phyloP scores from a whole-genome alignment of 805 yeast species.

The Suhomyces sp. region DNA sequence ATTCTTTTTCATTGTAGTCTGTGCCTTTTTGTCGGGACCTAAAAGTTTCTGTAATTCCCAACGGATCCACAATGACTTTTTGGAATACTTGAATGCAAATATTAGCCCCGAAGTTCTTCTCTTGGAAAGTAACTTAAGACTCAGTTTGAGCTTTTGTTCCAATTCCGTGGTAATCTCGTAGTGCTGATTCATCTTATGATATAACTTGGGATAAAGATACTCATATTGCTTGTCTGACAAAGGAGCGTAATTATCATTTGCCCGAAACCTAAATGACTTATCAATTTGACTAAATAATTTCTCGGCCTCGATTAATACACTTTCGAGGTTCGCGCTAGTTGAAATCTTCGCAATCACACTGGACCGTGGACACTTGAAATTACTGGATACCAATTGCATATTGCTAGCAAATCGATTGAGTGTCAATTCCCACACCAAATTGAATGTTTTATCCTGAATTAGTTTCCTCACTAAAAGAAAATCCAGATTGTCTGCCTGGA shows the following conservation, averaged over 20 bases:
- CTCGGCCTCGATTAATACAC: slow-evolving; percentile 21
- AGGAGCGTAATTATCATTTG: not conserved
- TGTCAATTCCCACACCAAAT: slow-evolving; percentile 14
- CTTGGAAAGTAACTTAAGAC: slow-evolving; percentile 11
- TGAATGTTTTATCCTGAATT: not conserved
- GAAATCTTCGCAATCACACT: slow-evolving; percentile 7
- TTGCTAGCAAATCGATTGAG: slow-evolving; percentile 14
- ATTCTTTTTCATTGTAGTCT: slow-evolving; percentile 5
- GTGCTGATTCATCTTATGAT: slow-evolving; percentile 7
- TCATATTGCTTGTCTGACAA: slow-evolving; percentile 17
- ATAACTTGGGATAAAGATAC: slow-evolving; percentile 12
- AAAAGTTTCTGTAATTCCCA: slow-evolving; percentile 32
- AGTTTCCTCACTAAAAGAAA: not conserved
- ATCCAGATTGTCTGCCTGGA: not conserved
- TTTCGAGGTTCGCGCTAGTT: slow-evolving; percentile 12
- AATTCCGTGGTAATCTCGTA: slow-evolving; percentile 9
- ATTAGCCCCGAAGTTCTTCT: slow-evolving; percentile 23
- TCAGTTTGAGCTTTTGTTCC: slow-evolving; percentile 9
- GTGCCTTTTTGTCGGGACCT: slow-evolving; percentile 22
- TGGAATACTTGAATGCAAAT: slow-evolving; percentile 31
- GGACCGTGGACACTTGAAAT: slow-evolving; percentile 20
- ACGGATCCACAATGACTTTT: slow-evolving; percentile 22
- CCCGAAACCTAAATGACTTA: not conserved
- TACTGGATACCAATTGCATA: slow-evolving; percentile 16
- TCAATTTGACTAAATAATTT: slow-evolving; percentile 3